These are phyloP conservation scores for Apiotrichum mycotoxinovorans DNA, from an alignment of 1,284 basidiomycete genomes.

Conservation along the genomic window DNA sequence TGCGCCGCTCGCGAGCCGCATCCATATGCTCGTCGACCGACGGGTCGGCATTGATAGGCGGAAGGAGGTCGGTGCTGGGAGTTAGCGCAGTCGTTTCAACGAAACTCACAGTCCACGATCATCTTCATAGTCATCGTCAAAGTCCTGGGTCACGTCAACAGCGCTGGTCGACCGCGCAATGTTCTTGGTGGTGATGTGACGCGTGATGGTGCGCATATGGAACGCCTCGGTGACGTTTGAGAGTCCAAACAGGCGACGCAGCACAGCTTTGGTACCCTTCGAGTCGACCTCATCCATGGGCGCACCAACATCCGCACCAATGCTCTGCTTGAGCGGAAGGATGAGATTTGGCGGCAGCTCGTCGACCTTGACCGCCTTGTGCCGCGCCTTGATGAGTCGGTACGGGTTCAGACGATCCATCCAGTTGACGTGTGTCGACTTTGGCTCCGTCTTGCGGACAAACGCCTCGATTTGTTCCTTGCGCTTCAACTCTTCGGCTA, in stretches of 20 bases:
- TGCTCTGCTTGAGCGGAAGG: slow-evolving; percentile 68
- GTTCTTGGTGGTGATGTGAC: too few relatives aligned
- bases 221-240: slow-evolving; percentile 11
- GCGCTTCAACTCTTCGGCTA: slow-evolving; percentile 87
- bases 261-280: slow-evolving; percentile 23
- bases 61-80: slow-evolving; percentile 40
- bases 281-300: slow-evolving; percentile 3
- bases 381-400: slow-evolving; percentile 68
- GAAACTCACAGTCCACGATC: slow-evolving; percentile 40
- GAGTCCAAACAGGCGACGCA: slow-evolving; percentile 33
- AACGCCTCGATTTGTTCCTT: slow-evolving; percentile 69
- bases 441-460: slow-evolving; percentile 51
- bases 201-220: background rate
- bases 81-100: background rate
- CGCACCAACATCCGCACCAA: slow-evolving; percentile 60
- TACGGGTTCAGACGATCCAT: slow-evolving; percentile 82
- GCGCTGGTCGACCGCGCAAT: background rate
- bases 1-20: slow-evolving; percentile 66
- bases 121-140: slow-evolving; percentile 30
- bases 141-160: background rate
- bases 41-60: slow-evolving; percentile 34
- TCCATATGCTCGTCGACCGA: slow-evolving; percentile 53
- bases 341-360: slow-evolving; percentile 68
- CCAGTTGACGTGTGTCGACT: slow-evolving; percentile 59
- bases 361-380: slow-evolving; percentile 68